Conservation (phyloP, 2,329 filamentous ascomycete species). For the Verticillium klebahnii region DNA sequence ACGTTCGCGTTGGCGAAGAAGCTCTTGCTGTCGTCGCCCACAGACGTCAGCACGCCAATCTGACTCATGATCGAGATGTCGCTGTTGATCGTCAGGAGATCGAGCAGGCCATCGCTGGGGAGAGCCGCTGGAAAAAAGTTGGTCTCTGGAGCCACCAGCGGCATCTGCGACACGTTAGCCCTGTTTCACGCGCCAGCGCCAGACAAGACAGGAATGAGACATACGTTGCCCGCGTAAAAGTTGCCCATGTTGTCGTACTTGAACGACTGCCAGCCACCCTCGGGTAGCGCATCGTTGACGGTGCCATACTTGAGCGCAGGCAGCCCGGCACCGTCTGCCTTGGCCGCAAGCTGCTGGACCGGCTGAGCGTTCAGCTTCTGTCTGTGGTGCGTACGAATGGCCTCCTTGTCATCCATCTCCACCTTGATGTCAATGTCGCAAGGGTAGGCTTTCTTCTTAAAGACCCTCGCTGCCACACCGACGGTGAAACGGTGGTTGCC, state of each 20-base stretch:
- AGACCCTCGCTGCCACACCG: conserved; percentile 73
- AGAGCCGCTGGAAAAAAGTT: conserved; percentile 85
- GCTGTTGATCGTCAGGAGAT: conserved; percentile 77
- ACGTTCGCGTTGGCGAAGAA: conserved; percentile 80
- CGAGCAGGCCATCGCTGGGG: conserved; percentile 79
- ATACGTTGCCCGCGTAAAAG: conserved; percentile 86
- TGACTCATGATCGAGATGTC: conserved; percentile 65
- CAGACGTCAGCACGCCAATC: conserved; percentile 21
- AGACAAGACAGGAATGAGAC: background rate
- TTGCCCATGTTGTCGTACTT: conserved; percentile 78
- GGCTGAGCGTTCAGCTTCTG: conserved; percentile 27
- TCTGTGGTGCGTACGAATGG: conserved; percentile 69
- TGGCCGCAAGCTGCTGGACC: background rate
- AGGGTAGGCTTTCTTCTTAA: conserved; percentile 76
- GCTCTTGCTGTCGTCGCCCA: conserved; percentile 62
- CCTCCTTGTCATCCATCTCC: conserved; percentile 69
- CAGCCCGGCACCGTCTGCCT: conserved; percentile 40
- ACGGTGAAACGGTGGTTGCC: conserved; percentile 79
- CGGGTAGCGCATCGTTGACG: conserved; percentile 68
- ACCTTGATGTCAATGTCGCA: conserved; percentile 85
- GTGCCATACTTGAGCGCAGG: conserved; percentile 77
- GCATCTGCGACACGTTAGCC: conserved; percentile 53
- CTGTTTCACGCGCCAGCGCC: background rate
- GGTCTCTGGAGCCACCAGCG: conserved; percentile 80
- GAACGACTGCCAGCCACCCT: conserved; percentile 65